Conservation (phyloP, 2,329 filamentous ascomycete species). For the Aspergillus sojae region DNA sequence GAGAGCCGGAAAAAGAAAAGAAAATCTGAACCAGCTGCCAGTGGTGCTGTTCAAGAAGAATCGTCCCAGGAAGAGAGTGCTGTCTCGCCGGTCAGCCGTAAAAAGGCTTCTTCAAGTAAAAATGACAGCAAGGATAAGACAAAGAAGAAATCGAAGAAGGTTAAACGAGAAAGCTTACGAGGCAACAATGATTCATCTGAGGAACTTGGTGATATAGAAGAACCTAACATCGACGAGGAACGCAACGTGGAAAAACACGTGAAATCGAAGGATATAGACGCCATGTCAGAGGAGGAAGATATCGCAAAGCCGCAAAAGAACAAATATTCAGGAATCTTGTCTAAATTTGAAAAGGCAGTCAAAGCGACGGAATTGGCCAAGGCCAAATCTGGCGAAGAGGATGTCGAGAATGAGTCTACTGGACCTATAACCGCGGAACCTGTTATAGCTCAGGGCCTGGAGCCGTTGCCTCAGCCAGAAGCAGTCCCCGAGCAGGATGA, state of each 20-base stretch:
- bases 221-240: slow-evolving; percentile 8
- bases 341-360: slow-evolving; percentile 43
- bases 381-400: slow-evolving; percentile 14
- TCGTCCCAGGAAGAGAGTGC: slow-evolving; percentile 30
- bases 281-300: slow-evolving; percentile 26
- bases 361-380: slow-evolving; percentile 24
- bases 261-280: slow-evolving; percentile 9
- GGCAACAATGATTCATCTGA: slow-evolving; percentile 17
- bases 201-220: slow-evolving; percentile 31
- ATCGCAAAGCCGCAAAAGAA: slow-evolving; percentile 25
- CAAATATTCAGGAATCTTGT: slow-evolving; percentile 40
- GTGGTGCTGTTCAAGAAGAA: slow-evolving; percentile 38
- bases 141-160: slow-evolving; percentile 40
- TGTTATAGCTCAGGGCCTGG: slow-evolving; percentile 59
- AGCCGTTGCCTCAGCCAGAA: slow-evolving; percentile 74
- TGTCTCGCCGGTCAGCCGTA: slow-evolving; percentile 30
- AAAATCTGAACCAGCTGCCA: slow-evolving; percentile 22
- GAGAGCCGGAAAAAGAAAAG: slow-evolving; percentile 31
- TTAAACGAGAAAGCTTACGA: slow-evolving; percentile 36
- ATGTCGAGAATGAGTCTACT: slow-evolving; percentile 13
- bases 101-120: slow-evolving; percentile 28
- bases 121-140: slow-evolving; percentile 22
- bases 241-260: slow-evolving; percentile 4
- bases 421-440: slow-evolving; percentile 27
- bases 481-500: slow-evolving; percentile 60